Evolutionary conservation across 805 yeast genomes (phyloP).

Genomic region (Metschnikowia continentalis): DNA sequence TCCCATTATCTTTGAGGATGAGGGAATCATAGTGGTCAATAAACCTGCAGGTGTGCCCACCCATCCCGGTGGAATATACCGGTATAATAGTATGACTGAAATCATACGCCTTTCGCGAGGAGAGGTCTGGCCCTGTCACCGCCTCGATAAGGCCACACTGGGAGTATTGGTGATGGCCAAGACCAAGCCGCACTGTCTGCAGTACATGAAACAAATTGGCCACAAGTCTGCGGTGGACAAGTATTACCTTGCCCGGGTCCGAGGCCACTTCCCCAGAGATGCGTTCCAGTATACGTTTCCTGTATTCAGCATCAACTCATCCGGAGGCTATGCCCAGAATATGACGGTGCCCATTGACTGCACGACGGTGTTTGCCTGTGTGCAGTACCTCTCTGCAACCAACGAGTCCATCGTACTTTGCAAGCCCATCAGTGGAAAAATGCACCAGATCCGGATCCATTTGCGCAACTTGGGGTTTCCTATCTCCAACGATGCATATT

Average conservation of each 20-base stretch:
- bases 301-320: constrained; percentile 30
- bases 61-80: constrained; percentile 47
- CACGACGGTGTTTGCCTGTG: constrained; percentile 28
- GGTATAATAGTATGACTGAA: constrained; percentile 42
- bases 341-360: constrained; percentile 26
- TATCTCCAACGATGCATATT: constrained; percentile 15
- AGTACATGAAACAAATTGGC: constrained; percentile 29
- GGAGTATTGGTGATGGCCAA: constrained; percentile 47
- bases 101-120: constrained; percentile 31
- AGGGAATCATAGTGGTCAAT: constrained; percentile 39
- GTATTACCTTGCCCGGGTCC: constrained; percentile 44
- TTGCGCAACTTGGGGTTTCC: constrained; percentile 40
- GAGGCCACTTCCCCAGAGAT: constrained; percentile 36
- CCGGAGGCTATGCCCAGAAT: constrained; percentile 22
- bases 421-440: constrained; percentile 48
- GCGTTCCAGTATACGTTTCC: constrained; percentile 35
- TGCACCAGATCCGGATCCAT: constrained; percentile 57
- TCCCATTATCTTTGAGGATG: constrained; percentile 30
- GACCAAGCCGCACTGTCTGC: constrained; percentile 27
- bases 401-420: constrained; percentile 46
- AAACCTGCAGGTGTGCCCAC: constrained; percentile 55
- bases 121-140: constrained; percentile 41
- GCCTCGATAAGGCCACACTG: constrained; percentile 50
- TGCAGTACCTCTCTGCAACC: constrained; percentile 24
- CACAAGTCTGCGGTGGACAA: constrained; percentile 29